Evolutionary conservation across 352 stramenopile genomes (phyloP), one percentile per base, ranked within the genome.

Genomic region (Globisporangium lucens): DNA sequence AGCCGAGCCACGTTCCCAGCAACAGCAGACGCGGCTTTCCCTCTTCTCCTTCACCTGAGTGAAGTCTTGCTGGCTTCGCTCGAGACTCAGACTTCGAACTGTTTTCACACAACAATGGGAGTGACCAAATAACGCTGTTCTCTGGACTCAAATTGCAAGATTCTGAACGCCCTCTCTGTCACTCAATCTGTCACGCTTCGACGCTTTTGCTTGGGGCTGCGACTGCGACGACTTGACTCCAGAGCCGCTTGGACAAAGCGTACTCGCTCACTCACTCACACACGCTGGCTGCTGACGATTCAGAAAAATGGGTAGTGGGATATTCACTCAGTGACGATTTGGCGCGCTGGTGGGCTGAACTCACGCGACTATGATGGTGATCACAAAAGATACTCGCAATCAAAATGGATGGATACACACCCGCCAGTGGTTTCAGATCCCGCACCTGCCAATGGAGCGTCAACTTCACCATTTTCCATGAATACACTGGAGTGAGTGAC

Each of bases 51-150:
- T 30, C 22, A 10, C 47, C 30, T 33, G 30, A 33, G 24, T 24
- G 24, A 33, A 33, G 30, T 6, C 5, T 33, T 29, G 17, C 46
- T 53, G 46, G 46, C 46, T 22, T 55, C 47, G n/a, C 13, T 55
- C 8, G 9, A 15, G 47, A 55, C n/a, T 55, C 47, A 55, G 24
- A 24, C 30, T 55, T 46, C 38, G 38, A 17, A 20, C 4, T 55
- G n/a, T 30, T 7, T 55, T 4, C 35, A 41, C 35, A 41, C 35
- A 41, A 13, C 8, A 55, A 17, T 55, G 47, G n/a, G 20, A 27
- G 47, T 46, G 47, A 30, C 47, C 47, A 27, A 55, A 55, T 55
- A 55, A 55, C 47, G 47, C 47, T 55, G 47, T 55, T 55, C 47
- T 55, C 47, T 55, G 47, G n/a, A 30, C 47, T 13, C n/a, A 55